Conservation (phyloP, 805 yeast species). For the Suhomyces vadensis region DNA sequence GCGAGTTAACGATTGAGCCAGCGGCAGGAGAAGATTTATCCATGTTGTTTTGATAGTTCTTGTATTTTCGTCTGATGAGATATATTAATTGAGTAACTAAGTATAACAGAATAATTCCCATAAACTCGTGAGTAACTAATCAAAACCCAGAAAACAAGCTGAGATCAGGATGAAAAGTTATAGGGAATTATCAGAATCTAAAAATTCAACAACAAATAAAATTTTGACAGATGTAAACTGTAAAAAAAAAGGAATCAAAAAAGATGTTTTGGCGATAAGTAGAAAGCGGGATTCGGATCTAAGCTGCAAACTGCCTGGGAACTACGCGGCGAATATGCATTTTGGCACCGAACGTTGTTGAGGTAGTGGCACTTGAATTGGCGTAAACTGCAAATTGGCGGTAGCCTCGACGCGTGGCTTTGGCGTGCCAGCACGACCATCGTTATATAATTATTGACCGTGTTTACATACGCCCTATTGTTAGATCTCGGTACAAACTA, state of each 20-base stretch:
- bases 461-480: too few relatives aligned
- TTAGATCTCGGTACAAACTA: too few relatives aligned
- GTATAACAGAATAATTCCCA: conserved; percentile 46
- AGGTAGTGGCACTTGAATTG: background rate
- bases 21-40: conserved; percentile 31
- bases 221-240: conserved; percentile 1
- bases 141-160: background rate
- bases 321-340: too few relatives aligned
- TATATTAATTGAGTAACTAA: conserved; percentile 37
- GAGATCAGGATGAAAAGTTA: background rate
- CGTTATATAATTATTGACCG: too few relatives aligned
- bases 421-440: background rate
- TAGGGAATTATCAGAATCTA: background rate
- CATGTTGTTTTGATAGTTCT: conserved; percentile 20
- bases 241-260: background rate
- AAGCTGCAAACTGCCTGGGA: too few relatives aligned
- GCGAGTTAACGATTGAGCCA: conserved; percentile 49
- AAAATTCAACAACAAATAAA: conserved; percentile 1
- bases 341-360: background rate
- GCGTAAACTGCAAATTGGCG: background rate
- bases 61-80: conserved; percentile 26
- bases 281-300: too few relatives aligned
- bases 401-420: background rate
- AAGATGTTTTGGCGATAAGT: too few relatives aligned
- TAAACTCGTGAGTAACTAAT: conserved; percentile 15